phyloP scores from a whole-genome alignment of 208 protist genomes.

The Strigomonas galati region DNA sequence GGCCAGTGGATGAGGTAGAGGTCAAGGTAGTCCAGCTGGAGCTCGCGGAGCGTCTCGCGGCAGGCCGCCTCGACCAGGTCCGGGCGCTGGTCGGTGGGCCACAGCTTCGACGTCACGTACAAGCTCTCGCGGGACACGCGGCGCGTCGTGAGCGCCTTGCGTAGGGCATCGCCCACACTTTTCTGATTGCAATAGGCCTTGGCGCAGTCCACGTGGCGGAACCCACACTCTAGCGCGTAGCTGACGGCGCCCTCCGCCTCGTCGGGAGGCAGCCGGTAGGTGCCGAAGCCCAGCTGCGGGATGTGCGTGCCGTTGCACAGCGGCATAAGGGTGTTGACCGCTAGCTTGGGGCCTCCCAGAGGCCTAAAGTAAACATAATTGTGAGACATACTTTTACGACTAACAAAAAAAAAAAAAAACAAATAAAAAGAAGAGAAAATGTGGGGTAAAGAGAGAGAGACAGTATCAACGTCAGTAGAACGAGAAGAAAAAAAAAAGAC shows the following conservation, averaged over 20 bases:
- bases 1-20: slow-evolving; percentile 94
- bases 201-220: slow-evolving; percentile 89
- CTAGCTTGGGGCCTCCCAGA: slow-evolving; percentile 33
- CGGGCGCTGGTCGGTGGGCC: slow-evolving; percentile 91
- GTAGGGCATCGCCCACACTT: slow-evolving; percentile 81
- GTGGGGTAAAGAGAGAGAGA: background rate
- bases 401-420: background rate
- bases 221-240: slow-evolving; percentile 74
- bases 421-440: background rate
- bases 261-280: slow-evolving; percentile 60
- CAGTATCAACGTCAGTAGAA: background rate
- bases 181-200: slow-evolving; percentile 90
- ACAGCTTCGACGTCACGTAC: slow-evolving; percentile 95
- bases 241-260: slow-evolving; percentile 48
- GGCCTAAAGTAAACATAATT: slow-evolving; percentile 12
- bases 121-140: slow-evolving; percentile 82
- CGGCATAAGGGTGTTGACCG: too few relatives aligned
- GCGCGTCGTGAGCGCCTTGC: slow-evolving; percentile 32
- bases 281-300: slow-evolving; percentile 88
- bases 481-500: background rate
- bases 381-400: background rate
- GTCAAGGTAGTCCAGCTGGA: slow-evolving; percentile 90
- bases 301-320: slow-evolving; percentile 43
- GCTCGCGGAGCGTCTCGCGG: slow-evolving; percentile 65
- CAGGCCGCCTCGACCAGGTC: slow-evolving; percentile 85